Conservation (phyloP, 805 yeast species). For the Suhomyces emberorum region DNA sequence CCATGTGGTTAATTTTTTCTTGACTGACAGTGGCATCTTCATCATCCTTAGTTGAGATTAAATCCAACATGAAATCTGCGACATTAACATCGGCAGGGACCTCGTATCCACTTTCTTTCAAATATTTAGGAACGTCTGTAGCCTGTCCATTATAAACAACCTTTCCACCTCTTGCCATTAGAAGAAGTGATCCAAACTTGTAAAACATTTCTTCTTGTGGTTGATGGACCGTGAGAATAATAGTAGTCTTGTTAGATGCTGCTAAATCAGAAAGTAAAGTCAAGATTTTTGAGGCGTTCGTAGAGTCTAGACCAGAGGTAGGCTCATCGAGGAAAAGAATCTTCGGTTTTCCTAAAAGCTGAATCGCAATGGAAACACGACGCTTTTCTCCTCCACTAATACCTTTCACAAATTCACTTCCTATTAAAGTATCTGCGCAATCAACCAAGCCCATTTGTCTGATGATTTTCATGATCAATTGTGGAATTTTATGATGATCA, state of each 20-base stretch:
- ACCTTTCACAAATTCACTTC: conserved; percentile 37
- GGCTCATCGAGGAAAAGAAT: conserved; percentile 81
- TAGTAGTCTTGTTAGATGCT: conserved; percentile 57
- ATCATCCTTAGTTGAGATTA: conserved; percentile 47
- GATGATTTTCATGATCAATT: conserved; percentile 55
- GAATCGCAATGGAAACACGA: conserved; percentile 78
- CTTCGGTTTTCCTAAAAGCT: conserved; percentile 67
- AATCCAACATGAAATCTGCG: conserved; percentile 73
- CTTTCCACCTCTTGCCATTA: conserved; percentile 69
- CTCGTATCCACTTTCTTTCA: conserved; percentile 46
- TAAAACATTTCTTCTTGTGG: conserved; percentile 67
- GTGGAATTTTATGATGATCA: conserved; percentile 38
- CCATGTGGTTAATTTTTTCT: conserved; percentile 22
- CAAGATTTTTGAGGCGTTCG: conserved; percentile 69
- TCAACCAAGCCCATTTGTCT: conserved; percentile 65
- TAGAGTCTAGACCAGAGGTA: conserved; percentile 82
- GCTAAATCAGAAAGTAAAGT: conserved; percentile 57
- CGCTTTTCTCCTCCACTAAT: conserved; percentile 63
- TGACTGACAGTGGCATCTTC: conserved; percentile 22
- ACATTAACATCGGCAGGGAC: conserved; percentile 63
- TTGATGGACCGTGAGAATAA: conserved; percentile 76
- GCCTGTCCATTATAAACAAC: conserved; percentile 68
- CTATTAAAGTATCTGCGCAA: conserved; percentile 67
- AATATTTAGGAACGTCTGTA: conserved; percentile 43
- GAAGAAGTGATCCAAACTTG: conserved; percentile 65